These are phyloP conservation scores for Macrophomina tecta DNA, from an alignment of 2,329 filamentous ascomycete species.

Conservation along the genomic window DNA sequence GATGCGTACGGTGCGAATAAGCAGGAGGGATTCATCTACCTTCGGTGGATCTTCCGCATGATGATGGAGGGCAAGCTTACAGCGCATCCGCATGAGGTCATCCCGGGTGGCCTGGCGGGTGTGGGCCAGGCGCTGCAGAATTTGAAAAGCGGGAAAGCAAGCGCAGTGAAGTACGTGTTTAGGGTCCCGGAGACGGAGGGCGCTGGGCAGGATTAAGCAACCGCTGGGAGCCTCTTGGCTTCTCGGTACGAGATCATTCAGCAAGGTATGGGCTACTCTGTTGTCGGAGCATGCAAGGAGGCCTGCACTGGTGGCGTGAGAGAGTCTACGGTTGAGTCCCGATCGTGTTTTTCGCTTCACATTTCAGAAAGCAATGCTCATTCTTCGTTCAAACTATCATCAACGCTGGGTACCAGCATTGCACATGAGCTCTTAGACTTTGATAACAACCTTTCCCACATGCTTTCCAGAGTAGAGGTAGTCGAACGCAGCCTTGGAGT, in stretches of 20 bases:
- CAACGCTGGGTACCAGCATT: neutral
- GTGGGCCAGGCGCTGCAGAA: slow-evolving; percentile 60
- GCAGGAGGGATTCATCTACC: slow-evolving; percentile 56
- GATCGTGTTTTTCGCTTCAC: no score
- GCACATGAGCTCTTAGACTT: neutral
- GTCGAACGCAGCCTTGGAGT: slow-evolving; percentile 39
- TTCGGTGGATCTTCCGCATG: slow-evolving; percentile 52
- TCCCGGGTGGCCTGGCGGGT: slow-evolving; percentile 61
- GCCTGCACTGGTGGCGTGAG: no score
- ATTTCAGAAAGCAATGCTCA: no score
- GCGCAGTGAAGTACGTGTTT: slow-evolving; percentile 69
- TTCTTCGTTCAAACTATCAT: no score
- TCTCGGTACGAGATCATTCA: no score
- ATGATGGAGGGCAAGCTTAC: slow-evolving; percentile 59
- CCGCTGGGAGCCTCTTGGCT: no score
- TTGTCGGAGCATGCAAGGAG: no score
- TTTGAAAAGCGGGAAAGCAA: slow-evolving; percentile 65
- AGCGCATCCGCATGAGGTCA: slow-evolving; percentile 58
- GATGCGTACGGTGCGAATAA: slow-evolving; percentile 36
- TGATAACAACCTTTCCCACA: slow-evolving; percentile 39
- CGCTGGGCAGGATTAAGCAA: slow-evolving; percentile 29
- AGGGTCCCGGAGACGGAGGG: slow-evolving; percentile 56
- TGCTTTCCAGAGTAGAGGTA: slow-evolving; percentile 44
- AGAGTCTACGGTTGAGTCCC: no score
- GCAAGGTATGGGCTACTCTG: no score